Evolutionary conservation across 2,329 filamentous ascomycete genomes (phyloP).

Genomic region (Lizonia empirigonia): DNA sequence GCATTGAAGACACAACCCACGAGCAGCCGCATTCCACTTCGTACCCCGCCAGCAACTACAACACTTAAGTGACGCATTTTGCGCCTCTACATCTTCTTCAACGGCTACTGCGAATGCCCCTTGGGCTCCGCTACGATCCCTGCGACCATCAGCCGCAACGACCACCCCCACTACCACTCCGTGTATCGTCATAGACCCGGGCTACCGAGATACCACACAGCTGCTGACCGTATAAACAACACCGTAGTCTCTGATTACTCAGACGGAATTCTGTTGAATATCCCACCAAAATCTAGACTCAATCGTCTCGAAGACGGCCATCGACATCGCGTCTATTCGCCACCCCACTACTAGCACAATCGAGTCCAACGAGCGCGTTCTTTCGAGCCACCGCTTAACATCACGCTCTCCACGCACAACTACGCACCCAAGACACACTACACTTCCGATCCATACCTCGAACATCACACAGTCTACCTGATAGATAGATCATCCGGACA

Average conservation of each 20-base stretch:
- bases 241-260: neutral
- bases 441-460: neutral
- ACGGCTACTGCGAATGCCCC: neutral
- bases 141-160: conserved; percentile 18
- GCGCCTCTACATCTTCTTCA: conserved; percentile 6
- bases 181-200: conserved; percentile 40
- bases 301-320: neutral
- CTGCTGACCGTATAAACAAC: conserved; percentile 14
- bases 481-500: conserved; percentile 13
- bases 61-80: conserved; percentile 19
- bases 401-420: neutral
- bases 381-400: conserved; percentile 10
- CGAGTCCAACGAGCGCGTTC: conserved; percentile 8
- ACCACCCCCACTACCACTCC: conserved; percentile 29
- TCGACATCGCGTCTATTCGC: conserved; percentile 12
- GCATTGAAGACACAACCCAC: conserved; percentile 27
- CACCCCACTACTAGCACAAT: conserved; percentile 15
- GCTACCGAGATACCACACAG: conserved; percentile 20
- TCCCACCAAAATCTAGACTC: neutral
- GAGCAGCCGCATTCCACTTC: conserved; percentile 22
- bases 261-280: neutral
- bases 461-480: neutral
- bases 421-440: neutral
- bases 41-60: conserved; percentile 13
- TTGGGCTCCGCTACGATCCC: neutral